Percentiles rank a stretch among this genome's conserved stretches.
Conservation (phyloP, 2,329 filamentous ascomycete genomes). For the Ophiosphaerella narmari region DNA sequence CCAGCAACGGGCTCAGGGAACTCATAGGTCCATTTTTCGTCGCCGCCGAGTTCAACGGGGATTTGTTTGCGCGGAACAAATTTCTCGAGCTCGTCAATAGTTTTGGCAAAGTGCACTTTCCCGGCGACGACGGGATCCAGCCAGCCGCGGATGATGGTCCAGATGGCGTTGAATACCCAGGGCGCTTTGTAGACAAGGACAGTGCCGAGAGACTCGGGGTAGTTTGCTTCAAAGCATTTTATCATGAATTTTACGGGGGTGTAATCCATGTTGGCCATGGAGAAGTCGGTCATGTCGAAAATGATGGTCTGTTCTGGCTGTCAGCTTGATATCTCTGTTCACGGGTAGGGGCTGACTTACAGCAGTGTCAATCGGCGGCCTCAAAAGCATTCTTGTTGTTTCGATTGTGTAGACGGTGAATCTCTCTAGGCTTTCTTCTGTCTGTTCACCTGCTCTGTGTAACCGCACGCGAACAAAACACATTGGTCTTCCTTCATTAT, state of each 20-base stretch:
- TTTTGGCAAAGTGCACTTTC: conserved; percentile 93
- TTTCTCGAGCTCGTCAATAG: conserved; percentile 73
- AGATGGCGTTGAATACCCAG: conserved; percentile 97
- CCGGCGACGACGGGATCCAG: conserved; percentile 92
- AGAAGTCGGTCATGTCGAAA: conserved; percentile 95
- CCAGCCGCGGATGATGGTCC: conserved; percentile 95
- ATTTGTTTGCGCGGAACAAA: conserved; percentile 75
- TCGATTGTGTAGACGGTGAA: conserved; percentile 96
- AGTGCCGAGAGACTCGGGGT: conserved; percentile 86
- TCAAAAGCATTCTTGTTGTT: conserved; percentile 82
- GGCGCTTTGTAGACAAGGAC: conserved; percentile 95
- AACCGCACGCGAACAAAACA: conserved; percentile 83
- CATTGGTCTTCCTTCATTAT: conserved; percentile 83
- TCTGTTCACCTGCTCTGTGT: conserved; percentile 82
- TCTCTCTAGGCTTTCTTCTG: conserved; percentile 77
- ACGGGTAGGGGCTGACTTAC: conserved; percentile 59
- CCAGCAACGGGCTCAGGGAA: conserved; percentile 76
- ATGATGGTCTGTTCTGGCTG: conserved; percentile 71
- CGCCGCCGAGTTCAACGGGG: conserved; percentile 81
- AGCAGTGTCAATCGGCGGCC: conserved; percentile 84
- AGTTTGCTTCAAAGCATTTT: conserved; percentile 98
- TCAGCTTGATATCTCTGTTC: not conserved
- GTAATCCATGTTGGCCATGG: conserved; percentile 97
- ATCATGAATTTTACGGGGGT: conserved; percentile 98
- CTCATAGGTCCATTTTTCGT: conserved; percentile 81